phyloP scores from a whole-genome alignment of 768 basidiomycete genomes.

The Mycena haematopus region DNA sequence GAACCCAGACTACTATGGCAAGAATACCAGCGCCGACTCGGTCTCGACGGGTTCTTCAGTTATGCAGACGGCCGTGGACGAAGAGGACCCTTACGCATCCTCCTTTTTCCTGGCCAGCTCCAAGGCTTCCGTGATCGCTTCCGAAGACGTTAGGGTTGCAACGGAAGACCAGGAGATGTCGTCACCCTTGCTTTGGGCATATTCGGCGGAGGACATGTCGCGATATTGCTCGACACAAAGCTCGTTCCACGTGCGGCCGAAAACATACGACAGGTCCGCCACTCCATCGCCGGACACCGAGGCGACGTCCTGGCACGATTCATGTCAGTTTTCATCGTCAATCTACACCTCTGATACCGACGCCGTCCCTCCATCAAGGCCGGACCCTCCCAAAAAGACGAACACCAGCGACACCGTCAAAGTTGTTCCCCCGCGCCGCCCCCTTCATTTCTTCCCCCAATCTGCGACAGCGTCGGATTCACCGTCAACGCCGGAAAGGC shows the following conservation, averaged over 20 bases:
- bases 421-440: background rate
- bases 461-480: conserved; percentile 14
- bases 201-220: conserved; percentile 53
- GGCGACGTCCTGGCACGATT: conserved; percentile 24
- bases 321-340: conserved; percentile 31
- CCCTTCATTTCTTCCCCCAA: conserved; percentile 19
- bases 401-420: conserved; percentile 2
- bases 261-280: conserved; percentile 22
- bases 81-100: conserved; percentile 63
- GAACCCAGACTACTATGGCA: conserved; percentile 52
- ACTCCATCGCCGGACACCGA: conserved; percentile 30
- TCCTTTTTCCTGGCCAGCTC: conserved; percentile 60
- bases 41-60: conserved; percentile 62
- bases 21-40: conserved; percentile 46
- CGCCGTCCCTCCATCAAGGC: conserved; percentile 19
- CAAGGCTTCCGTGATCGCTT: conserved; percentile 43
- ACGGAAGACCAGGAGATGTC: conserved; percentile 63
- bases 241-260: conserved; percentile 16
- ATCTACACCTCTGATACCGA: conserved; percentile 25
- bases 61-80: conserved; percentile 81
- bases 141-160: conserved; percentile 45
- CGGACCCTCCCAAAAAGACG: conserved; percentile 13
- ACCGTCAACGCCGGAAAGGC: conserved; percentile 10
- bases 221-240: conserved; percentile 26
- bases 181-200: conserved; percentile 56